Conservation (phyloP, 805 yeast genomes). For the Candida gorgasii region DNA sequence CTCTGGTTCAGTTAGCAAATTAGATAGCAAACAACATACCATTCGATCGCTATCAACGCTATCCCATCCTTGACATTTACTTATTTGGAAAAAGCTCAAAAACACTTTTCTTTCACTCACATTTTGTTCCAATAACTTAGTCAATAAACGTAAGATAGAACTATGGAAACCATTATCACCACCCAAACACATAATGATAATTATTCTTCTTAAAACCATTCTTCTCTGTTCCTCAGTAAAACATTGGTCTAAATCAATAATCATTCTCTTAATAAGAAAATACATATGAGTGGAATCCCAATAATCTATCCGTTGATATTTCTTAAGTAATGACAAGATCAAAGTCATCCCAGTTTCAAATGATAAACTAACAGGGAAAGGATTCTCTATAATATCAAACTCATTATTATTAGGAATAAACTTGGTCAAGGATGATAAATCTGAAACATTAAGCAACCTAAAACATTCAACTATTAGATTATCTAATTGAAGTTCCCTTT, state of each 20-base stretch:
- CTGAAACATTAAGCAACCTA: constrained; percentile 1
- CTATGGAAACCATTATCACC: neutral
- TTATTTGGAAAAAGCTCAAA: too few species aligned
- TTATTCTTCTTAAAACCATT: constrained; percentile 11
- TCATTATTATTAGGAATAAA: neutral
- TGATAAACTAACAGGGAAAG: constrained; percentile 6
- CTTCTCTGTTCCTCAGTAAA: constrained; percentile 6
- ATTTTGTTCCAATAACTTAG: too few species aligned
- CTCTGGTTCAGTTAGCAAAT: too few species aligned
- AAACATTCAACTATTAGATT: constrained; percentile 5
- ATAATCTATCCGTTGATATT: constrained; percentile 1
- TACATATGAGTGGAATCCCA: constrained; percentile 12
- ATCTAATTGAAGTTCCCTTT: neutral
- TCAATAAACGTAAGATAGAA: too few species aligned
- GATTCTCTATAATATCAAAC: neutral
- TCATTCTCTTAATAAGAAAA: constrained; percentile 11
- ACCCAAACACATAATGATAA: constrained; percentile 6
- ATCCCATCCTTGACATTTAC: constrained; percentile 3
- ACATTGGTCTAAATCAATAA: constrained; percentile 11
- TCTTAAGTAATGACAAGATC: neutral
- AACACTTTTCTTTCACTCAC: too few species aligned
- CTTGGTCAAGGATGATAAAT: neutral
- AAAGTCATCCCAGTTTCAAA: constrained; percentile 9
- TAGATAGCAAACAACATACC: too few species aligned
- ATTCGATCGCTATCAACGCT: too few species aligned